Evolutionary conservation across 192 early-diverging fungal species (phyloP), one percentile per base, ranked within the genome.

Genomic region (Backusella morwellensis): DNA sequence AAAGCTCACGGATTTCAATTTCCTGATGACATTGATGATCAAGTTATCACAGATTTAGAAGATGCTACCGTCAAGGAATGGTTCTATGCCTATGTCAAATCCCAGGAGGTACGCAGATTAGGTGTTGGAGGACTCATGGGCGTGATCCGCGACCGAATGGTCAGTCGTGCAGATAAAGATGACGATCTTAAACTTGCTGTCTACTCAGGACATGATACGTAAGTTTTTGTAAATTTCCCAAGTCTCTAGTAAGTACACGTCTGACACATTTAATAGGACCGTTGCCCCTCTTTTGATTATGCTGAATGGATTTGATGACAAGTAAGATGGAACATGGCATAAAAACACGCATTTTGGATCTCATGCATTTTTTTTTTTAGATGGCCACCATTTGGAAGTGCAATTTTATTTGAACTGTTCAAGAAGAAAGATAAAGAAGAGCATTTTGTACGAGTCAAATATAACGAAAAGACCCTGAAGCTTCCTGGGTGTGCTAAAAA

Each of bases 361-460:
- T 36, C 34, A 21, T 26, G 11, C n/a, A n/a, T n/a, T n/a, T 56
- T 35, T 29, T 0, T 50, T 50, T 2, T 50, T 63, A 84, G 82
- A 76, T 85, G 84, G 84, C 84, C 84, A 14, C 81, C 81, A 15
- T 85, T 85, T 66, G 79, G 78, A n/a, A 80, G 81, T 38, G 59
- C 76, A 17, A 34, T 85, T 42, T 59, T 80, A n/a, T 83, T 85
- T 50, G 84, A 85, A 42, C 52, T 85, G 41, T 82, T 83, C 47
- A 77, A 84, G 44, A 32, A 81, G 35, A 78, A 75, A 11, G 69
- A 69, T 38, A 29, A 38, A 26, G 12, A 69, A 11, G 73, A 77
- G 2, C 79, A 85, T 76, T 85, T 69, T 70, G 76, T 85, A n/a
- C 72, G 84, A 21, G 77, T 85, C 1, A 66, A 71, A 72, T 85